Evolutionary conservation across 176 grass and related monocot species (phyloP).

Genomic region (Phragmites australis): DNA sequence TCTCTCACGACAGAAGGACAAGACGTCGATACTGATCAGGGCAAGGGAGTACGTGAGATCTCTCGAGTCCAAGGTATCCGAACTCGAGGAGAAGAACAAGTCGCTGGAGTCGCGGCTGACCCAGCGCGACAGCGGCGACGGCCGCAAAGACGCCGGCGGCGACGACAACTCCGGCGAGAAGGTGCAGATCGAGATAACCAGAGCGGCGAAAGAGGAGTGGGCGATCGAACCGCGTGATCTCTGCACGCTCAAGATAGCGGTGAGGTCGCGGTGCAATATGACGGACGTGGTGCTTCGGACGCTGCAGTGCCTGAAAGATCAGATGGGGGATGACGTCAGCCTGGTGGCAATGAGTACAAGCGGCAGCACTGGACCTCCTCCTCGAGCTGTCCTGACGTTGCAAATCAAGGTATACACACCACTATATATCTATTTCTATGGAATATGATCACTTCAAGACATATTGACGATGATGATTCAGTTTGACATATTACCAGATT

Average conservation of each 20-base stretch:
- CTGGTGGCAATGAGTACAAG: constrained; percentile 54
- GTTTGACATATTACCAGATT: not conserved
- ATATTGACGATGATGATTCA: not conserved
- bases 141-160: not conserved
- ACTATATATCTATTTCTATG: not conserved
- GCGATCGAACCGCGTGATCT: not conserved
- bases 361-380: not conserved
- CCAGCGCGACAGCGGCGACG: not conserved
- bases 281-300: constrained; percentile 50
- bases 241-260: constrained; percentile 47
- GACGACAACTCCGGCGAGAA: not conserved
- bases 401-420: constrained; percentile 48
- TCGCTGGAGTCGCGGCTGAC: constrained; percentile 46
- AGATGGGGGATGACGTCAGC: constrained; percentile 40
- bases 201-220: constrained; percentile 17
- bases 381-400: constrained; percentile 35
- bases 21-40: constrained; percentile 74
- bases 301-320: constrained; percentile 56
- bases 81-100: constrained; percentile 79
- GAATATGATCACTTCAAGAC: too few species aligned
- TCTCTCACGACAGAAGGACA: constrained; percentile 60
- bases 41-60: constrained; percentile 70
- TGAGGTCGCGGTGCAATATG: constrained; percentile 37
- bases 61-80: constrained; percentile 53
- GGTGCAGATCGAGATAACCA: constrained; percentile 56